Base-by-base conservation (phyloP, 768 basidiomycete genomes). In the Neoboletus magnificus region DNA sequence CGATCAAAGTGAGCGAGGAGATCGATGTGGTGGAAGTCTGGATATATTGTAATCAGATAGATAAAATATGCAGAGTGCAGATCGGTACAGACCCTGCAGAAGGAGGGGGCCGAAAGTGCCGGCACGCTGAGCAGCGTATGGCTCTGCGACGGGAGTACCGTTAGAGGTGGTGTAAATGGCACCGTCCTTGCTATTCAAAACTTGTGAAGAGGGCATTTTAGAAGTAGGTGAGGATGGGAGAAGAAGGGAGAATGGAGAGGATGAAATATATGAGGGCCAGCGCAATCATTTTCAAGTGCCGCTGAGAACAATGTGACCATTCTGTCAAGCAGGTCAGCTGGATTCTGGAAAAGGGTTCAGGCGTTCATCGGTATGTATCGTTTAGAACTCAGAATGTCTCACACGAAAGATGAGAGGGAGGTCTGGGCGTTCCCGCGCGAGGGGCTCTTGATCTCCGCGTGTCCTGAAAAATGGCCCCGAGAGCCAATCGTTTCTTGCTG, bases 1-100 rank as follows among this genome's bases (percentile, higher is more conserved):
- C 91, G 86, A 71, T 92, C 91, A 65, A 95, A 94, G 77, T 96
- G 94, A 16, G 91, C 86, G 58, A 98, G 84, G 47, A 89, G 77
- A 74, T 93, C 92, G 67, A 95, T 87, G 73, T 90, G 85, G 72
- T 91, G 87, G 77, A 92, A 93, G 71, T 93, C 91, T 89, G 56
- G 52, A 13, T n/a, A 29, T 36, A 29, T 20, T 52, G 41, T 45
- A 54, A 60, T 67, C 40, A 71, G 56, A 29, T 42, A 47, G 49
- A 50, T 53, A 22, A 56, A 16, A 23, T 20, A 42, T 36, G 22
- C 18, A 29, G 20, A 18, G 23, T 52, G 6, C 20, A 27, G 39
- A 54, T 42, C n/a, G 8, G 9, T 7, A 72, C 77, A 25, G 52
- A 88, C 89, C 93, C 74, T 96, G 93, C 41, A 97, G 79, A 27